Percentiles rank a stretch among this genome's conserved stretches.
Evolutionary conservation across 495 filamentous ascomycete genomes (phyloP).

Genomic region (Lophiotrema nucula): DNA sequence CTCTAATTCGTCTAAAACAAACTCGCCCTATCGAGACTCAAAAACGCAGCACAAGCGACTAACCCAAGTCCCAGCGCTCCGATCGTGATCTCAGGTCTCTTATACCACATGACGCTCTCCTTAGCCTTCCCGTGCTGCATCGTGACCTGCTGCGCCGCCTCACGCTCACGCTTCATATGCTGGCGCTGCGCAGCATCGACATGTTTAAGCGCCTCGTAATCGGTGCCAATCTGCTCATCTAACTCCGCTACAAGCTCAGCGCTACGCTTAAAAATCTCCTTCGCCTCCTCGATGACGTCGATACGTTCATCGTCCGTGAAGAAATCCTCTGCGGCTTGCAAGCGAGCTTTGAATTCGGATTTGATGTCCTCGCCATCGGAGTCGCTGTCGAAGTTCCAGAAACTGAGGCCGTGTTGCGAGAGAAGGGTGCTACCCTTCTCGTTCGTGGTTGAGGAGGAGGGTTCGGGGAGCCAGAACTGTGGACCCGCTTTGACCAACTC

Average conservation of each 20-base stretch:
- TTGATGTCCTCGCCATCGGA: conserved; percentile 46
- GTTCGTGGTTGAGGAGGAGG: no score
- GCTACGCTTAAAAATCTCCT: conserved; percentile 46
- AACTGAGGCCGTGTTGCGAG: conserved; percentile 30
- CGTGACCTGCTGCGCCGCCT: neutral
- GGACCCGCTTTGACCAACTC: conserved; percentile 46
- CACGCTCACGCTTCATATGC: neutral
- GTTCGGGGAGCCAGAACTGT: conserved; percentile 45
- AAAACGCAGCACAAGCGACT: conserved; percentile 18
- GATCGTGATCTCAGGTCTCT: conserved; percentile 25
- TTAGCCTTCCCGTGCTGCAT: neutral
- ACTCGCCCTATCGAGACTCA: neutral
- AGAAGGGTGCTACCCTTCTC: neutral
- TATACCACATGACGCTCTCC: conserved; percentile 14
- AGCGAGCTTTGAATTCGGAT: conserved; percentile 41
- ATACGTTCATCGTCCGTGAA: conserved; percentile 47
- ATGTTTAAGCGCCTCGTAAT: conserved; percentile 3
- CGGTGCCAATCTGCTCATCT: conserved; percentile 31
- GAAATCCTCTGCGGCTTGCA: conserved; percentile 42
- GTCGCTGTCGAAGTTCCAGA: conserved; percentile 39
- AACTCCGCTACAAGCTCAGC: conserved; percentile 44
- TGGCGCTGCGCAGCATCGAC: conserved; percentile 6
- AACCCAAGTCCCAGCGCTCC: conserved; percentile 20
- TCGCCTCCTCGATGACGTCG: conserved; percentile 51
- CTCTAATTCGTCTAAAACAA: no score